These are phyloP conservation scores for Naematelia encephala DNA, from an alignment of 768 basidiomycete genomes.

Conservation along the genomic window DNA sequence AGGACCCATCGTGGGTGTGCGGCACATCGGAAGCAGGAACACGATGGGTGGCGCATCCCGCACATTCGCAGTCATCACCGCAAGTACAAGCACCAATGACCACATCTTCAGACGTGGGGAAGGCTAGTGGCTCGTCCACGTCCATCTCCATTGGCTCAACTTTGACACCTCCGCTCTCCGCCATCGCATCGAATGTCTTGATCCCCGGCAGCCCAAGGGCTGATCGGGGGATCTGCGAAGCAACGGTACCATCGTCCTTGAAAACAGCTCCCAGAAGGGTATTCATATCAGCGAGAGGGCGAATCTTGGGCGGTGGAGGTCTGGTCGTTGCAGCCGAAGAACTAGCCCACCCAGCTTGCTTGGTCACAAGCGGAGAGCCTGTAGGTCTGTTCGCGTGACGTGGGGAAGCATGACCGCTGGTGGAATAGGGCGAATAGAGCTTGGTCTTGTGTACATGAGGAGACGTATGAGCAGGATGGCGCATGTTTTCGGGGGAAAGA, in stretches of 20 bases:
- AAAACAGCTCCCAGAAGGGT: conserved; percentile 39
- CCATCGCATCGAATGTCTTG: conserved; percentile 33
- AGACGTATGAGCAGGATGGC: conserved; percentile 47
- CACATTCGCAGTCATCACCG: conserved; percentile 49
- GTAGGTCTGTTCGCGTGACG: conserved; percentile 15
- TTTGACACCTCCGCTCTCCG: conserved; percentile 26
- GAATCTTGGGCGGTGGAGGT: conserved; percentile 23
- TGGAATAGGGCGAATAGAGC: conserved; percentile 48
- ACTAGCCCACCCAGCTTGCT: conserved; percentile 14
- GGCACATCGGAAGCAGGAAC: conserved; percentile 7
- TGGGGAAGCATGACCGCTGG: conserved; percentile 14
- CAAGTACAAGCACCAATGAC: conserved; percentile 49
- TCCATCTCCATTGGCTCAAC: conserved; percentile 34
- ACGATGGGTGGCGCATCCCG: conserved; percentile 47
- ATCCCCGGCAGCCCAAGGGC: conserved; percentile 42
- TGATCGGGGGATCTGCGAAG: conserved; percentile 27
- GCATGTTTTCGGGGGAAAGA: conserved; percentile 34
- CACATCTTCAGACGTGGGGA: conserved; percentile 38
- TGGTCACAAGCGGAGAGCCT: not conserved
- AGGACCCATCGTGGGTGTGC: conserved; percentile 18
- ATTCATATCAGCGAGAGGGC: conserved; percentile 33
- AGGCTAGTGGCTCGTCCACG: conserved; percentile 28
- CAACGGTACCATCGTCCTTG: conserved; percentile 29
- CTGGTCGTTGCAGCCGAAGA: conserved; percentile 7
- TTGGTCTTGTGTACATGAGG: conserved; percentile 50